These are phyloP conservation scores for Metschnikowia continentalis DNA, from an alignment of 805 yeast species.

Conservation along the genomic window DNA sequence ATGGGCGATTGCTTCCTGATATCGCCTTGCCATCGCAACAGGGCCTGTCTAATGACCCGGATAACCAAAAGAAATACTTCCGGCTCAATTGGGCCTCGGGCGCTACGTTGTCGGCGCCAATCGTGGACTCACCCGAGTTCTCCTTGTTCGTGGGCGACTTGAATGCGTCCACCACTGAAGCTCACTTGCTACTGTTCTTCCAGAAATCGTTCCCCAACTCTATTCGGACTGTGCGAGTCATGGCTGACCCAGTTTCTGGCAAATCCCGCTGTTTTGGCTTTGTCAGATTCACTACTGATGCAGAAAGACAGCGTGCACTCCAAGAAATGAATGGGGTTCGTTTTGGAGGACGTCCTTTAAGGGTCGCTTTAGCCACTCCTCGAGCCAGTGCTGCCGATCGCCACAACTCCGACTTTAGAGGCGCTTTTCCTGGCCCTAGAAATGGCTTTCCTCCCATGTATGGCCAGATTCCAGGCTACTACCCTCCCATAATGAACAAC, in stretches of 20 bases:
- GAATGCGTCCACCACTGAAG: constrained; percentile 75
- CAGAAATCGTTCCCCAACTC: constrained; percentile 59
- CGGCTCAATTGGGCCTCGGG: constrained; percentile 83
- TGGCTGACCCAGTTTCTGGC: constrained; percentile 81
- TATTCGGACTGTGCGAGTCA: constrained; percentile 75
- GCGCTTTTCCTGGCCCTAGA: neutral
- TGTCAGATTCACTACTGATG: constrained; percentile 68
- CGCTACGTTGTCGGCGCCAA: constrained; percentile 68
- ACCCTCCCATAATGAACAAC: constrained; percentile 1
- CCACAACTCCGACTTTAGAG: neutral
- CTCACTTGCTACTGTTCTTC: constrained; percentile 67
- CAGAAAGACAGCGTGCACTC: constrained; percentile 63
- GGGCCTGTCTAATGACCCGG: constrained; percentile 38
- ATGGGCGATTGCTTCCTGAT: constrained; percentile 64
- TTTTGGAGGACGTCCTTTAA: constrained; percentile 72
- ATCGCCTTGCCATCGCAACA: constrained; percentile 44
- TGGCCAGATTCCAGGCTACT: constrained; percentile 5
- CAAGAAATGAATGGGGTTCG: constrained; percentile 74
- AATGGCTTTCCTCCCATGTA: neutral
- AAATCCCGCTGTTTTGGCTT: constrained; percentile 78
- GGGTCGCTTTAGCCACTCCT: constrained; percentile 80
- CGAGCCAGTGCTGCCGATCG: constrained; percentile 34
- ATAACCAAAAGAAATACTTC: constrained; percentile 55
- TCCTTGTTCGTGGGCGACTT: constrained; percentile 82
- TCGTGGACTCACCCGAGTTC: constrained; percentile 70